These are phyloP conservation scores for Chloropicon primus DNA, from an alignment of 139 green algal species.

Conservation along the genomic window DNA sequence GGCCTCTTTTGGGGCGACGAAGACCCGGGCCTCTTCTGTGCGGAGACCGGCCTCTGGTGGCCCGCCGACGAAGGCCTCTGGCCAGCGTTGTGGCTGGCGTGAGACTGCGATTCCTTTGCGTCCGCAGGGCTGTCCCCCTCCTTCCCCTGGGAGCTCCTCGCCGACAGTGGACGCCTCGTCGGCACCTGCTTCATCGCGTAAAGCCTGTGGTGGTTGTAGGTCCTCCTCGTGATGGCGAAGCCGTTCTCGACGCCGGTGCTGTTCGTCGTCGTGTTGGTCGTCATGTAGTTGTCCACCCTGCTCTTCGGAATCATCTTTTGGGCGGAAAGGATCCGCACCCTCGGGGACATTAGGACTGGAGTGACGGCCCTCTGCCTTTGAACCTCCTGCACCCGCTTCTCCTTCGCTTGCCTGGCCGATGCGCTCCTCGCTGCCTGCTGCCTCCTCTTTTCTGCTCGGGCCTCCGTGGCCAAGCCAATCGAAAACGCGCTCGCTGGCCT, in stretches of 20 bases:
- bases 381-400: neutral
- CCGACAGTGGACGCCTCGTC: neutral
- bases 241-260: neutral
- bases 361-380: neutral
- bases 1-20: neutral
- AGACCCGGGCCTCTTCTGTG: neutral
- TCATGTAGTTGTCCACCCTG: neutral
- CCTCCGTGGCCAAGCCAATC: neutral
- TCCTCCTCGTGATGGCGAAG: neutral
- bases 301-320: neutral
- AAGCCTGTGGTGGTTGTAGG: neutral
- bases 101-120: too few relatives aligned
- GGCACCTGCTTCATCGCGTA: neutral
- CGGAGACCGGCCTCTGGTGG: too few relatives aligned
- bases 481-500: neutral
- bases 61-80: too few relatives aligned
- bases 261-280: neutral
- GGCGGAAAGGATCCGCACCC: neutral
- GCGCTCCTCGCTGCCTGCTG: neutral
- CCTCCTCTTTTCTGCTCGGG: neutral
- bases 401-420: neutral
- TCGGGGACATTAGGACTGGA: neutral
- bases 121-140: neutral
- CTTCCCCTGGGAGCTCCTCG: neutral
- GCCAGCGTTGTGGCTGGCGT: too few relatives aligned